These are phyloP conservation scores for Rhodotorula babjevae DNA, from an alignment of 768 basidiomycete species.

Conservation along the genomic window DNA sequence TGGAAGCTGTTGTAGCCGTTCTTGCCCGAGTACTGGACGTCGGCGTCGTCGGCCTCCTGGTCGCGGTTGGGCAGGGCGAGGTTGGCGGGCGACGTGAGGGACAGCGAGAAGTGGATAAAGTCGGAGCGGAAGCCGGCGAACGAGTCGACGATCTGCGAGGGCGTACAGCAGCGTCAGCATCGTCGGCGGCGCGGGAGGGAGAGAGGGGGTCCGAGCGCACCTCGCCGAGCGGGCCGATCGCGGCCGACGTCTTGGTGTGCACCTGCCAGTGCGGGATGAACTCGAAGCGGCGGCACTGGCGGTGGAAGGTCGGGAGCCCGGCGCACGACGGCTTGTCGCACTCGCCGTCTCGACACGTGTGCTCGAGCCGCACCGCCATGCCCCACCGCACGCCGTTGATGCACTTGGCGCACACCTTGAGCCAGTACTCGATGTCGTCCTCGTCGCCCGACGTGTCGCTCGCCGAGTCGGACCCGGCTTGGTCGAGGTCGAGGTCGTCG, in stretches of 20 bases:
- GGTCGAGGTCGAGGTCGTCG: not conserved
- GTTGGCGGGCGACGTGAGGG: slow-evolving; percentile 57
- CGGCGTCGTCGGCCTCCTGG: slow-evolving; percentile 24
- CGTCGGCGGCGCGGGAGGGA: too few species aligned
- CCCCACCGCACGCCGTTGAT: slow-evolving; percentile 81
- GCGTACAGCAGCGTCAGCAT: slow-evolving; percentile 8
- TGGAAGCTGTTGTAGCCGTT: slow-evolving; percentile 65
- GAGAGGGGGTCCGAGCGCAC: slow-evolving; percentile 12
- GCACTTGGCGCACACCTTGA: slow-evolving; percentile 78
- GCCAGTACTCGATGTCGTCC: slow-evolving; percentile 43
- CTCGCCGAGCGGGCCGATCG: slow-evolving; percentile 40
- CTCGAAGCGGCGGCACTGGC: slow-evolving; percentile 68
- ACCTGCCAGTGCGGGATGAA: slow-evolving; percentile 79
- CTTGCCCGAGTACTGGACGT: slow-evolving; percentile 28
- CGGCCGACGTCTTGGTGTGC: slow-evolving; percentile 30
- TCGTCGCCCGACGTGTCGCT: slow-evolving; percentile 21
- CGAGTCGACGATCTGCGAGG: slow-evolving; percentile 56
- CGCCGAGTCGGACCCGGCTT: slow-evolving; percentile 9
- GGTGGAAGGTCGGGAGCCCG: slow-evolving; percentile 60
- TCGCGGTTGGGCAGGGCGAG: slow-evolving; percentile 33
- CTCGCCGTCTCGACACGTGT: slow-evolving; percentile 63
- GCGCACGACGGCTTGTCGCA: slow-evolving; percentile 50
- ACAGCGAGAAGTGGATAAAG: slow-evolving; percentile 86
- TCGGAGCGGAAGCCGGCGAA: slow-evolving; percentile 85
- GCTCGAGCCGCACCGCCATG: slow-evolving; percentile 72